Evolutionary conservation across 2,329 filamentous ascomycete species (phyloP).

Genomic region (Penicillium palitans): DNA sequence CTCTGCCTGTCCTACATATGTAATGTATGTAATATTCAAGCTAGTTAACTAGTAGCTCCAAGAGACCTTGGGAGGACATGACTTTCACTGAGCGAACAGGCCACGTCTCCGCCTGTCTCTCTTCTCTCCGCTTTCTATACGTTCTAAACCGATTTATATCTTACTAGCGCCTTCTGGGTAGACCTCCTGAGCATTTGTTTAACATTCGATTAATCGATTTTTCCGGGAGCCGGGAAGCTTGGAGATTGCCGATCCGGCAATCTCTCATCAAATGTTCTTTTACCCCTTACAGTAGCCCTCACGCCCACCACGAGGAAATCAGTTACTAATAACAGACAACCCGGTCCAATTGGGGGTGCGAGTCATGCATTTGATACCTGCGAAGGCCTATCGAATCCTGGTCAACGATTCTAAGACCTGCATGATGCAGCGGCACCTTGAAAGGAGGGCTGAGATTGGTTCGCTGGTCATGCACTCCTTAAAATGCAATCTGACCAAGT

Average conservation of each 20-base stretch:
- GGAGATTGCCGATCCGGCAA: slow-evolving; percentile 22
- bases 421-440: not conserved
- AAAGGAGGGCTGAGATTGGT: not conserved
- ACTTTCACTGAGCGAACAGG: slow-evolving; percentile 20
- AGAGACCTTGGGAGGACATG: too few species aligned
- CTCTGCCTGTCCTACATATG: too few species aligned
- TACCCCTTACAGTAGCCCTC: slow-evolving; percentile 22
- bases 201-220: not conserved
- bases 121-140: slow-evolving; percentile 1
- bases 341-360: not conserved
- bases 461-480: not conserved
- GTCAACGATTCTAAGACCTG: not conserved
- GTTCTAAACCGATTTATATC: slow-evolving; percentile 9
- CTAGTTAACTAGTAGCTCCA: not conserved
- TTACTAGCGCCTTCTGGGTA: slow-evolving; percentile 12
- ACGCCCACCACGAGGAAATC: slow-evolving; percentile 22
- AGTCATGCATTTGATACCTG: not conserved
- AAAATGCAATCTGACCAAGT: not conserved
- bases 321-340: not conserved
- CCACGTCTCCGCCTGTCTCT: slow-evolving; percentile 25
- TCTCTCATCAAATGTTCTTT: slow-evolving; percentile 3
- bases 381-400: not conserved
- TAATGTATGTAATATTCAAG: too few species aligned
- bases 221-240: slow-evolving; percentile 5
- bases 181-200: not conserved